Percentiles rank a stretch among this genome's conserved stretches.
Evolutionary conservation across 2,329 filamentous ascomycete genomes (phyloP).

Genomic region (Alternaria novae-zelandiae): DNA sequence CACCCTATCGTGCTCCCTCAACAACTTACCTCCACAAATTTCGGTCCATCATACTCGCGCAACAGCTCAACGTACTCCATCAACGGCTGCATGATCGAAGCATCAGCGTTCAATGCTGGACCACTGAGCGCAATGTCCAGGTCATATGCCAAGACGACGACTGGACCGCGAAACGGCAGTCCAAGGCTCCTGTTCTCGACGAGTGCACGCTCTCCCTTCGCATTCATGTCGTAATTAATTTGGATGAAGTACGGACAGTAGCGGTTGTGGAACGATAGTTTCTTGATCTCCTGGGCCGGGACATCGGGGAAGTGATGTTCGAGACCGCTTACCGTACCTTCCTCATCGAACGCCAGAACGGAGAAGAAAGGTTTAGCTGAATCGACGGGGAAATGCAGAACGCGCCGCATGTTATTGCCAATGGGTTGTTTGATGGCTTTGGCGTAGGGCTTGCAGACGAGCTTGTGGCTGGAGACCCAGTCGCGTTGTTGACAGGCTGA

Average conservation of each 20-base stretch:
- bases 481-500: slow-evolving; percentile 9
- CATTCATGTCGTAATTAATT: slow-evolving; percentile 20
- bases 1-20: no score
- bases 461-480: slow-evolving; percentile 13
- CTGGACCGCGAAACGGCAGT: slow-evolving; percentile 8
- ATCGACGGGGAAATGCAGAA: slow-evolving; percentile 2
- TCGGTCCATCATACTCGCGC: slow-evolving; percentile 13
- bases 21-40: slow-evolving; percentile 14
- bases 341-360: neutral
- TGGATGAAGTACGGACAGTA: slow-evolving; percentile 13
- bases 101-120: slow-evolving; percentile 16
- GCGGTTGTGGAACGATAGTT: slow-evolving; percentile 16
- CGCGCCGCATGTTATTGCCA: neutral
- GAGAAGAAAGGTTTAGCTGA: slow-evolving; percentile 2
- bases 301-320: slow-evolving; percentile 2
- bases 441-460: slow-evolving; percentile 7
- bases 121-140: slow-evolving; percentile 11
- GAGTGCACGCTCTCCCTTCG: neutral
- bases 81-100: slow-evolving; percentile 6
- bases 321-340: slow-evolving; percentile 1
- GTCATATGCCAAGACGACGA: slow-evolving; percentile 15
- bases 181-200: slow-evolving; percentile 1
- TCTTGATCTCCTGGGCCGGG: slow-evolving; percentile 4
- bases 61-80: slow-evolving; percentile 18
- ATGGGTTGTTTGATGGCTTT: neutral